A percentile compares a stretch with the other conserved stretches of the same genome.
Evolutionary conservation across 441 rosid genomes (phyloP).

Genomic region (Euphorbia celastroides): DNA sequence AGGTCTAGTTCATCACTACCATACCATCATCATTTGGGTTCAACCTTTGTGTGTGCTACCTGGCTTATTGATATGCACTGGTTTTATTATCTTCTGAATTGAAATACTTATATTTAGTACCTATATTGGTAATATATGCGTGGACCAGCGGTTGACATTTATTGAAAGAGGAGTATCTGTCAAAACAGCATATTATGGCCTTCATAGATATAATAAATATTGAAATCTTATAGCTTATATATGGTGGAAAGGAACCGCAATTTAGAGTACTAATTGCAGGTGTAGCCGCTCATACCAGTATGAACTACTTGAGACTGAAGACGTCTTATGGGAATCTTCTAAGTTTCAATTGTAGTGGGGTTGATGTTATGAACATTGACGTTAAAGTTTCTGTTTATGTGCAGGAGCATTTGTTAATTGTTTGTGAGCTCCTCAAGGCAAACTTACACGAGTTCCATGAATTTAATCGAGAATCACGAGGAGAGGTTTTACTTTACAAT

Average conservation of each 20-base stretch:
- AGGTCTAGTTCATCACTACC: neutral
- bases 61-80: neutral
- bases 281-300: neutral
- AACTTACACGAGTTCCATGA: slow-evolving; percentile 89
- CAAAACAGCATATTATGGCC: neutral
- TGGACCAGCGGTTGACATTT: neutral
- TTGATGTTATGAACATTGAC: neutral
- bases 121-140: neutral
- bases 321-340: neutral
- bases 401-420: slow-evolving; percentile 96
- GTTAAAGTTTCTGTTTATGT: slow-evolving; percentile 16
- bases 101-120: neutral
- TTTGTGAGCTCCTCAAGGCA: slow-evolving; percentile 85
- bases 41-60: neutral
- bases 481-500: slow-evolving; percentile 67
- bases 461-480: slow-evolving; percentile 80
- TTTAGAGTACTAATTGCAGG: neutral
- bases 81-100: neutral
- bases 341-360: neutral
- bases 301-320: neutral
- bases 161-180: neutral
- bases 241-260: neutral
- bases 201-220: neutral
- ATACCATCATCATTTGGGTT: neutral
- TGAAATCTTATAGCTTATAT: neutral